These are phyloP conservation scores for Stemphylium lycopersici DNA, from an alignment of 2,329 filamentous ascomycete genomes.

Conservation along the genomic window DNA sequence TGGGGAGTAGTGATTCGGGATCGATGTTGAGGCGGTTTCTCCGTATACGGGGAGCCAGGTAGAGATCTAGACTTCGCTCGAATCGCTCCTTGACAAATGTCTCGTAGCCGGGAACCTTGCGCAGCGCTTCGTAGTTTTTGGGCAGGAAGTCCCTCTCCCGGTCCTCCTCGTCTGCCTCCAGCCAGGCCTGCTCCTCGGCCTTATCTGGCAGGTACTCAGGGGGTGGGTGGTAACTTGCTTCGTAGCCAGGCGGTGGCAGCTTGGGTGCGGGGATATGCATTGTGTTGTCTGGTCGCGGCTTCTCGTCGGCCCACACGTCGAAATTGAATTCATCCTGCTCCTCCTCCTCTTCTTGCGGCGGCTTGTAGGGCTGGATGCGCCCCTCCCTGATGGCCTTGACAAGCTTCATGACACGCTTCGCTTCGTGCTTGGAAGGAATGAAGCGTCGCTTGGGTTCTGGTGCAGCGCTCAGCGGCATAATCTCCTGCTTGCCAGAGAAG, in stretches of 20 bases:
- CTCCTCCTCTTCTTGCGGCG: conserved; percentile 75
- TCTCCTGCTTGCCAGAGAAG: conserved; percentile 87
- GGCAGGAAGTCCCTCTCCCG: conserved; percentile 88
- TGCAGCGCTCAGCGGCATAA: conserved; percentile 92
- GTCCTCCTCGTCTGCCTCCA: conserved; percentile 86
- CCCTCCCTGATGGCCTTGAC: conserved; percentile 95
- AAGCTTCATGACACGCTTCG: conserved; percentile 95
- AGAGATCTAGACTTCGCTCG: conserved; percentile 92
- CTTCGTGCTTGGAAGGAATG: conserved; percentile 94
- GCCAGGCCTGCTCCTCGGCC: conserved; percentile 84
- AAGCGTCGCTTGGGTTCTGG: conserved; percentile 97
- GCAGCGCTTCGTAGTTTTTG: conserved; percentile 78
- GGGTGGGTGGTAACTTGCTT: conserved; percentile 95
- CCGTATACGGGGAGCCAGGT: conserved; percentile 88
- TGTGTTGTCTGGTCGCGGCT: conserved; percentile 77
- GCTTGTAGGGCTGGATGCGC: conserved; percentile 87
- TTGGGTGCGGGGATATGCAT: conserved; percentile 98
- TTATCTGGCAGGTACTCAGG: conserved; percentile 89
- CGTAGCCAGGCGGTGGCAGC: conserved; percentile 88
- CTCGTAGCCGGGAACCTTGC: conserved; percentile 90
- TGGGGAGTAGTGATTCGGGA: conserved; percentile 87
- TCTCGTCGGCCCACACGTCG: conserved; percentile 95
- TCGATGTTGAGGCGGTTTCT: conserved; percentile 97
- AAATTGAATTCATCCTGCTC: conserved; percentile 72
- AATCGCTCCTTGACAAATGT: conserved; percentile 94